Conservation (phyloP, 495 filamentous ascomycete species). For the Talaromyces wortmannii region DNA sequence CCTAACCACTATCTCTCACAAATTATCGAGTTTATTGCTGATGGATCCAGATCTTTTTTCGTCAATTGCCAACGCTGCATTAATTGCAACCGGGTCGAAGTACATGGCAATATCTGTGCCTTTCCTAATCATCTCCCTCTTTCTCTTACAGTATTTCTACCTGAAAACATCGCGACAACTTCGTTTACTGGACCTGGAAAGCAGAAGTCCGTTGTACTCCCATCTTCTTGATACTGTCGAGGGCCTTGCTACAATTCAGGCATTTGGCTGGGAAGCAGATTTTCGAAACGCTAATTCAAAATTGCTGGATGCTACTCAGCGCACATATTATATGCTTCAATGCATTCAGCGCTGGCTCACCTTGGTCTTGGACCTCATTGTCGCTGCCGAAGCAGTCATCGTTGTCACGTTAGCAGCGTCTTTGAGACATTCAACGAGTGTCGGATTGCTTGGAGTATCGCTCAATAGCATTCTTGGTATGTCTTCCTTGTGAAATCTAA, state of each 20-base stretch:
- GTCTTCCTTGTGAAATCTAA: neutral
- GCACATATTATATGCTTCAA: conserved; percentile 50
- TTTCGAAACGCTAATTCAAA: conserved; percentile 52
- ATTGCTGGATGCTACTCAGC: conserved; percentile 51
- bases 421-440: conserved; percentile 21
- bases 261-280: conserved; percentile 53
- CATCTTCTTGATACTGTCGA: conserved; percentile 59
- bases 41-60: neutral
- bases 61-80: neutral
- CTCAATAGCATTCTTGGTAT: neutral
- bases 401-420: conserved; percentile 36
- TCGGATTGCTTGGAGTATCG: neutral
- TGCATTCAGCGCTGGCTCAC: conserved; percentile 66
- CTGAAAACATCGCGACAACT: conserved; percentile 56
- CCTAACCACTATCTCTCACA: neutral
- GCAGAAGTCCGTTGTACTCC: conserved; percentile 59
- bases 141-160: conserved; percentile 52
- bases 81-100: conserved; percentile 22
- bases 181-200: conserved; percentile 49
- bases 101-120: conserved; percentile 46
- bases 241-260: conserved; percentile 64
- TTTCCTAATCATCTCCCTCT: conserved; percentile 36
- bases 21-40: neutral
- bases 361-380: conserved; percentile 54
- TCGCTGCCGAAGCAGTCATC: conserved; percentile 48